Percentiles rank a stretch among this genome's conserved stretches.
phyloP scores from a whole-genome alignment of 148 eudicot genomes.

The Rhododendron williamsianum region DNA sequence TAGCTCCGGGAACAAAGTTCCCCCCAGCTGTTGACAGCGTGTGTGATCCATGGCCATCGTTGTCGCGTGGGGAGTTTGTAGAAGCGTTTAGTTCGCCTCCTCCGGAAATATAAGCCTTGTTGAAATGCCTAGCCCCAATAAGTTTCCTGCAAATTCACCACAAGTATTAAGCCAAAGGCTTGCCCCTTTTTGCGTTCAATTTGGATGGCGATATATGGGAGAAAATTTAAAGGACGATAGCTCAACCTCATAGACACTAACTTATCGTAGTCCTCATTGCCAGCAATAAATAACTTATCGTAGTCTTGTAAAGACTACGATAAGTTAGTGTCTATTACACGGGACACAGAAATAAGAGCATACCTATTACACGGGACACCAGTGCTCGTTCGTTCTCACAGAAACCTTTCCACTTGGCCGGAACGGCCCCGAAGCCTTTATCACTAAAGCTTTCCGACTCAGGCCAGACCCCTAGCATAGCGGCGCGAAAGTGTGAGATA shows the following conservation, averaged over 20 bases:
- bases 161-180: neutral
- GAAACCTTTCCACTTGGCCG: slow-evolving; percentile 65
- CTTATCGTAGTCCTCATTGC: neutral
- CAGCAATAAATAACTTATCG: too few species aligned
- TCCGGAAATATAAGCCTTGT: slow-evolving; percentile 23
- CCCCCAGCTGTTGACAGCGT: slow-evolving; percentile 75
- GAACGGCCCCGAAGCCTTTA: slow-evolving; percentile 46
- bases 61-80: slow-evolving; percentile 35
- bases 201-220: neutral
- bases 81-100: slow-evolving; percentile 9
- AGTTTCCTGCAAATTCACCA: slow-evolving; percentile 40
- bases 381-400: slow-evolving; percentile 26
- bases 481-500: neutral
- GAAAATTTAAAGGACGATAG: neutral
- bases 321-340: slow-evolving; percentile 41
- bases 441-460: slow-evolving; percentile 65
- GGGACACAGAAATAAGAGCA: slow-evolving; percentile 5
- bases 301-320: neutral
- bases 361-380: slow-evolving; percentile 53
- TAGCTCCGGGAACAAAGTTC: slow-evolving; percentile 48
- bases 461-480: slow-evolving; percentile 66
- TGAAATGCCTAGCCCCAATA: slow-evolving; percentile 62
- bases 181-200: neutral
- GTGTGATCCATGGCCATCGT: slow-evolving; percentile 65
- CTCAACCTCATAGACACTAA: neutral